Base-by-base conservation (phyloP, 306 rosid genomes). In the Quercus mongolica region DNA sequence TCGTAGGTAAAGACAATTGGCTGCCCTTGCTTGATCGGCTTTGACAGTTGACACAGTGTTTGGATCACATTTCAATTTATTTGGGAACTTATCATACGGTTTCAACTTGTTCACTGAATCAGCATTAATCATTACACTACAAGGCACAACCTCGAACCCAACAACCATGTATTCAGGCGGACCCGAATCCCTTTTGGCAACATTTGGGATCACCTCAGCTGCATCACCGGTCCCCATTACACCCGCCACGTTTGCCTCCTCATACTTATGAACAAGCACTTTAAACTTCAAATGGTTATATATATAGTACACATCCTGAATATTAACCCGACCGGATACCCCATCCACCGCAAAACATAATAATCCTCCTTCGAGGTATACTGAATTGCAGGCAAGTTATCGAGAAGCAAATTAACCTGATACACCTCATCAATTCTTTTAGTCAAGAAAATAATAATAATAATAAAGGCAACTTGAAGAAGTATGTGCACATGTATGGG, bases 221-320 rank as follows among this genome's bases (percentile, higher is more conserved):
- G 96, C 97, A 70, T 92, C 98, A 33, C 97, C 97, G 9, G 97
- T 91, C 56, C 98, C 97, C 97, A 94, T 94, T 73, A 94, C 96
- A 7, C 94, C 89, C 10, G 93, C 97, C 74, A 94, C 93, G 18
- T 91, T 91, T 65, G 92, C 71, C 78, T 92, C 98, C 90, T 94
- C 98, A 56, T 94, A 91, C 49, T 91, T 91, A 78, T 94, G 97
- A 56, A 94, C 97, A 79, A 94, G 96, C 55, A 94, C 97, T 82
- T 88, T 94, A 76, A 94, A 92, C 84, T 88, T 94, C 68, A 94
- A 72, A 87, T 94, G 98, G 88, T 94, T 94, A 71, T 91, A 94
- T 80, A 94, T 62, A 78, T 88, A 91, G 83, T 94, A 92, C 35
- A 86, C 90, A 76, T 87, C 93, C 81, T 94, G 91, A 71, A 92